These are phyloP conservation scores for Phialophora expanda DNA, from an alignment of 2,329 filamentous ascomycete species.

Conservation along the genomic window DNA sequence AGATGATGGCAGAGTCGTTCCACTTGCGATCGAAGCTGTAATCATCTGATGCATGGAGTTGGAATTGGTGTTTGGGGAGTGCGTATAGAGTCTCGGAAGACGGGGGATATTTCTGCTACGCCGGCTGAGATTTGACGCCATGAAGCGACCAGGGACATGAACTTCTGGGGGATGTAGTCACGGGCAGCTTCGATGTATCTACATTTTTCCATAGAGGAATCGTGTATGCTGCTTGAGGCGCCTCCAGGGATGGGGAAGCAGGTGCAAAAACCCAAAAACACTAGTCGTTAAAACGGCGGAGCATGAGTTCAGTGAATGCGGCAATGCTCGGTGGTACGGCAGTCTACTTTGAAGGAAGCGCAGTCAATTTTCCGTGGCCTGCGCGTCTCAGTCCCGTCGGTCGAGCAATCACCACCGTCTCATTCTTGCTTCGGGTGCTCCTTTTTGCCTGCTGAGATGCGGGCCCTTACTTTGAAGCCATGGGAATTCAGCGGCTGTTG, in stretches of 20 bases:
- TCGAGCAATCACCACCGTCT: background rate
- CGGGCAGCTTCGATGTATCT: background rate
- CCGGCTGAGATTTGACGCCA: background rate
- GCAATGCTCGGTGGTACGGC: background rate
- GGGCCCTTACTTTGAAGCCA: constrained; percentile 31
- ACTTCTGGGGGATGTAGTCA: background rate
- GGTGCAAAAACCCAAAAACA: background rate
- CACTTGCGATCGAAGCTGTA: constrained; percentile 13
- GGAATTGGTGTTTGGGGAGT: background rate
- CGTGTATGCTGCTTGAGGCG: background rate
- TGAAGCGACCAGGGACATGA: background rate
- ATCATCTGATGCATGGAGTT: background rate
- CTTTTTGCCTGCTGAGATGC: background rate
- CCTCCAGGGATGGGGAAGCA: background rate
- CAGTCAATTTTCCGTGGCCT: background rate
- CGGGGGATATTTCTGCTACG: background rate
- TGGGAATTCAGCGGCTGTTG: constrained; percentile 67
- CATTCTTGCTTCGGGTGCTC: background rate
- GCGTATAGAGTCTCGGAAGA: background rate
- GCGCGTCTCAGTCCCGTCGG: background rate
- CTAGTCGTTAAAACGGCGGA: background rate
- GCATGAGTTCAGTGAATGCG: background rate
- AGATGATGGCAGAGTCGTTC: constrained; percentile 20
- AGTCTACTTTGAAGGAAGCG: background rate
- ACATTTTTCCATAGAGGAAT: background rate